phyloP scores from a whole-genome alignment of 192 early-diverging fungal species.

The Podochytrium sp. region DNA sequence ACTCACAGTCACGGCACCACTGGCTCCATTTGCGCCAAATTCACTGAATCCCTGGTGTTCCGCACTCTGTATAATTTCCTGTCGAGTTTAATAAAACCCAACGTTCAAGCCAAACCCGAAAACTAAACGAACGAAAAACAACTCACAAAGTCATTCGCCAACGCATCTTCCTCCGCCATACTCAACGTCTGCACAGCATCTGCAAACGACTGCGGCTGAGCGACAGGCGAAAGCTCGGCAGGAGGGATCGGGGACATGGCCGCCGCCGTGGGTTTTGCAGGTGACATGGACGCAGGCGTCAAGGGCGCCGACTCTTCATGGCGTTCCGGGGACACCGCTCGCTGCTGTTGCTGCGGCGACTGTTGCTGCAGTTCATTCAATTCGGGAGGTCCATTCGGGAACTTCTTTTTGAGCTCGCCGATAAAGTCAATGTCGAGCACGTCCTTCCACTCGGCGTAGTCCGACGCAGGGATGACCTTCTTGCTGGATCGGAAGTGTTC shows the following conservation, averaged over 20 bases:
- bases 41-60: background rate
- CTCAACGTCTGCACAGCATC: constrained; percentile 1
- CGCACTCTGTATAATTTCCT: constrained; percentile 22
- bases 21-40: background rate
- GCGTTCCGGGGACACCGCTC: too few relatives aligned
- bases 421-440: constrained; percentile 60
- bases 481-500: constrained; percentile 44
- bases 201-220: constrained; percentile 1
- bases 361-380: background rate
- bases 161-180: background rate
- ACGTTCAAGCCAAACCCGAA: background rate
- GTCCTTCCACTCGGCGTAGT: constrained; percentile 66
- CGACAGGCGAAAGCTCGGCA: background rate
- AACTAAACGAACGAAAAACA: background rate
- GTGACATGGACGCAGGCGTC: background rate
- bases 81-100: background rate
- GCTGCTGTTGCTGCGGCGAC: background rate
- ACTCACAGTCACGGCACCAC: background rate
- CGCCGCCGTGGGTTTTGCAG: background rate
- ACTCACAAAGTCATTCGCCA: constrained; percentile 7
- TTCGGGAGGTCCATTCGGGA: constrained; percentile 44
- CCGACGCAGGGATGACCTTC: constrained; percentile 43
- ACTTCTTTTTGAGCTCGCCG: constrained; percentile 45
- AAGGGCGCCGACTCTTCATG: too few relatives aligned
- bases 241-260: background rate